A percentile compares a stretch with the other conserved stretches of the same genome.
These are phyloP conservation scores for Starmerella apis DNA, from an alignment of 805 yeast genomes.

Conservation along the genomic window DNA sequence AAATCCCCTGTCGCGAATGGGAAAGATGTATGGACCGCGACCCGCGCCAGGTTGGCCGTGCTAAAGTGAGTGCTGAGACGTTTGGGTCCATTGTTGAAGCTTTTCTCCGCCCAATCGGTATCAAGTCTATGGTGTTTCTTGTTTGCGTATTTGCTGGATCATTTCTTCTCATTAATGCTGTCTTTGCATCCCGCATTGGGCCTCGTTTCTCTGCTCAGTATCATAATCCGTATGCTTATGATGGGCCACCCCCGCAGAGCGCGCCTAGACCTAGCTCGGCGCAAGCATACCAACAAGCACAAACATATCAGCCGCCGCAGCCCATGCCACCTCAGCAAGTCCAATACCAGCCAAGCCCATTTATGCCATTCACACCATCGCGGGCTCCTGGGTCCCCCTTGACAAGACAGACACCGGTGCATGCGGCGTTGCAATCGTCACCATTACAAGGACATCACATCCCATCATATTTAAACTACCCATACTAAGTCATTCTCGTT, in stretches of 20 bases:
- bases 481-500: neutral
- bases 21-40: constrained; percentile 73
- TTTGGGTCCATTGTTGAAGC: constrained; percentile 74
- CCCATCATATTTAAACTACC: constrained; percentile 5
- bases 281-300: constrained; percentile 1
- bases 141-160: constrained; percentile 27
- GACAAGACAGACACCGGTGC: constrained; percentile 5
- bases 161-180: constrained; percentile 28
- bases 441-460: constrained; percentile 8
- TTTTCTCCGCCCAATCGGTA: constrained; percentile 57
- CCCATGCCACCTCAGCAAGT: constrained; percentile 4
- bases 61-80: constrained; percentile 67
- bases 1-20: constrained; percentile 60
- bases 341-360: constrained; percentile 1
- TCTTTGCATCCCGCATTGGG: constrained; percentile 25
- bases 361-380: constrained; percentile 3
- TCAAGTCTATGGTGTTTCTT: constrained; percentile 47
- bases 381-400: constrained; percentile 3
- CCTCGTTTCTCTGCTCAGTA: constrained; percentile 17
- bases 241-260: neutral
- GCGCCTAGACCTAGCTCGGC: neutral
- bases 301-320: constrained; percentile 1
- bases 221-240: constrained; percentile 1
- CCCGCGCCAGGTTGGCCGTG: constrained; percentile 55
- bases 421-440: constrained; percentile 14